Base-by-base conservation (phyloP, 176 grass and related monocot genomes). In the Bonia amplexicaulis region DNA sequence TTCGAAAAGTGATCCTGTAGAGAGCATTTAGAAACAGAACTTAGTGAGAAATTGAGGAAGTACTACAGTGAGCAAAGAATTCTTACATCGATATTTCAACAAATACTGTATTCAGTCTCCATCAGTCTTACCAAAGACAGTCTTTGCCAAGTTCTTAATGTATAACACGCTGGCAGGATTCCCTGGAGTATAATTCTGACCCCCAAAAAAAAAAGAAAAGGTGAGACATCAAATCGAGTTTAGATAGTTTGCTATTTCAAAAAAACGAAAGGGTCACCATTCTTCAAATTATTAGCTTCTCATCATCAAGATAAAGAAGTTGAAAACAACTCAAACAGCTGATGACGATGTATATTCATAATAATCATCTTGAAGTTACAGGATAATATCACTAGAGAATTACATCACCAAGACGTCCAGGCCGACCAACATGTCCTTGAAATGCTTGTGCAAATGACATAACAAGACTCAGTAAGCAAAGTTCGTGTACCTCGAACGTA, bases 91-190 rank as follows among this genome's bases (percentile, higher is more conserved):
- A 64, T 40, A 73, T 67, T 52, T 66, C 2, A 77, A 73, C 20
- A 82, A 78, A 81, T 86, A 80, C 15, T n/a, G 22, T 80, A 68
- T 41, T 26, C 12, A 61, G 4, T 79, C 58, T 66, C 61, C 20
- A 25, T 17, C 12, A 26, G 48, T 39, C 85, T 83, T 93, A 94
- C 96, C 96, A 84, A 95, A 98, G 65, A 98, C 81, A n/a, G n/a
- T n/a, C 51, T 95, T 98, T 51, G 96, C 80, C 87, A 98, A 95
- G 77, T 98, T 98, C 71, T 95, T 98, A n/a, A 95, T 89, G 86
- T 95, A 98, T 67, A 98, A 67, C 79, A 95, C 93, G 81, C 31
- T 89, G 40, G 93, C 67, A 85, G 96, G 96, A 88, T 93, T 92
- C 48, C 91, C 96, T 42, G 85, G 93, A 53, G 89, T 90, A 66